A percentile compares a stretch with the other conserved stretches of the same genome.
Conservation (phyloP, 192 early-diverging fungal genomes). For the Umbelopsis sp. region DNA sequence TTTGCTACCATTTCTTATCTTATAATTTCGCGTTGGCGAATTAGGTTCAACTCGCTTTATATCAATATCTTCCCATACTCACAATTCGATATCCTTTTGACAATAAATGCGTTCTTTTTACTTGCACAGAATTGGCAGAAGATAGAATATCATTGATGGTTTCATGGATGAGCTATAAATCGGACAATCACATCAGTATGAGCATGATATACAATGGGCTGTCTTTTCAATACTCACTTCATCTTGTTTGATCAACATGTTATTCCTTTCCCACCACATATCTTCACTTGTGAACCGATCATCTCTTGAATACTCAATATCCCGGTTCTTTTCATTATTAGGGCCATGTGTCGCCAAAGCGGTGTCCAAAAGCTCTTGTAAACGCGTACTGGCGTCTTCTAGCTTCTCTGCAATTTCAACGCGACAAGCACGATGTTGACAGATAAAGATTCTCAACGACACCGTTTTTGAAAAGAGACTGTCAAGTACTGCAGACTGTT, state of each 20-base stretch:
- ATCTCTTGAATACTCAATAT: not conserved
- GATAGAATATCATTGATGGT: not conserved
- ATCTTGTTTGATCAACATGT: not conserved
- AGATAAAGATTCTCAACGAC: not conserved
- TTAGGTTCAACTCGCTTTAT: not conserved
- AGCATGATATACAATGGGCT: not conserved
- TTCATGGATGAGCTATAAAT: slow-evolving; percentile 3
- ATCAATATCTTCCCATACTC: not conserved
- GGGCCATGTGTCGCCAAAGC: not conserved
- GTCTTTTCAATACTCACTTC: not conserved
- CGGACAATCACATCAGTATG: not conserved
- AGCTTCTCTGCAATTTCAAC: not conserved
- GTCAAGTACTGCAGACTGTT: not conserved
- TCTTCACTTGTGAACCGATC: too few species aligned
- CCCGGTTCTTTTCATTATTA: not conserved
- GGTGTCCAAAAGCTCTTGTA: not conserved
- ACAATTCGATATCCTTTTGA: slow-evolving; percentile 15
- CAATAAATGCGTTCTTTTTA: not conserved
- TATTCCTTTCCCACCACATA: too few species aligned
- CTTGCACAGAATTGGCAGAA: not conserved
- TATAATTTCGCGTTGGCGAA: not conserved
- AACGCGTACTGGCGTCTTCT: not conserved
- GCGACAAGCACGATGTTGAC: not conserved
- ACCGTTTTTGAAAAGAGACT: slow-evolving; percentile 6
- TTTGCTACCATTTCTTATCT: not conserved